phyloP scores from a whole-genome alignment of 352 stramenopile species.

The Aphanomyces invadans region DNA sequence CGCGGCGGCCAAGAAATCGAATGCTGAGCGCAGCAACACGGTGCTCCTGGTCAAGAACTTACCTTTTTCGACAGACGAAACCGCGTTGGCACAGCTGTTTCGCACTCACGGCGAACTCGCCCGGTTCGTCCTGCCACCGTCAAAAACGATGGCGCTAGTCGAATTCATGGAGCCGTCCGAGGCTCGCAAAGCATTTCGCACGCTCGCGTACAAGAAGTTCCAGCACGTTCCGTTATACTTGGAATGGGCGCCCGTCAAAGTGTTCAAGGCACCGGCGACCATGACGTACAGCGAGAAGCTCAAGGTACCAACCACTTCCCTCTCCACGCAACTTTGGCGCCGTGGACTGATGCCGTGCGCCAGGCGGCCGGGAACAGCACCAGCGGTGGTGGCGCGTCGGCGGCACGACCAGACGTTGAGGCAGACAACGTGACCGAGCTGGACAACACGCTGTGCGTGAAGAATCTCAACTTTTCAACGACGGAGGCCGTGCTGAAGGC shows the following conservation, averaged over 20 bases:
- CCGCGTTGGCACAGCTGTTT: slow-evolving; percentile 95
- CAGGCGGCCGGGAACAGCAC: slow-evolving; percentile 49
- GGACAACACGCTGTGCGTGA: slow-evolving; percentile 93
- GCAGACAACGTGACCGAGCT: slow-evolving; percentile 42
- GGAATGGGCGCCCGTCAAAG: slow-evolving; percentile 93
- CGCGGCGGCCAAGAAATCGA: slow-evolving; percentile 38
- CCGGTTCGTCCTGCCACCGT: slow-evolving; percentile 87
- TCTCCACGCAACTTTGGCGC: too few species aligned
- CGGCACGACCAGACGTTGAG: slow-evolving; percentile 43
- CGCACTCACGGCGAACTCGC: slow-evolving; percentile 81
- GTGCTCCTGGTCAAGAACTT: slow-evolving; percentile 98
- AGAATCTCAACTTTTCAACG: slow-evolving; percentile 98
- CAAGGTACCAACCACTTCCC: slow-evolving; percentile 12
- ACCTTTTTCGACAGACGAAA: slow-evolving; percentile 88
- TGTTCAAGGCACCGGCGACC: slow-evolving; percentile 42
- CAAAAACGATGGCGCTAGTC: slow-evolving; percentile 92
- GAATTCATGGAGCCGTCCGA: slow-evolving; percentile 93
- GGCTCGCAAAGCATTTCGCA: slow-evolving; percentile 93
- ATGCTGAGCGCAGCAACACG: slow-evolving; percentile 87
- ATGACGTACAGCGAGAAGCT: slow-evolving; percentile 16
- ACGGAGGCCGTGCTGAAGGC: slow-evolving; percentile 81
- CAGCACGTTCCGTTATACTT: slow-evolving; percentile 98
- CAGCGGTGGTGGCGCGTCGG: slow-evolving; percentile 35
- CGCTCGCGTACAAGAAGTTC: slow-evolving; percentile 97
- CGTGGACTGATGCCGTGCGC: too few species aligned